These are phyloP conservation scores for Fusarium pseudonygamai DNA, from an alignment of 2,329 filamentous ascomycete genomes.

Conservation along the genomic window DNA sequence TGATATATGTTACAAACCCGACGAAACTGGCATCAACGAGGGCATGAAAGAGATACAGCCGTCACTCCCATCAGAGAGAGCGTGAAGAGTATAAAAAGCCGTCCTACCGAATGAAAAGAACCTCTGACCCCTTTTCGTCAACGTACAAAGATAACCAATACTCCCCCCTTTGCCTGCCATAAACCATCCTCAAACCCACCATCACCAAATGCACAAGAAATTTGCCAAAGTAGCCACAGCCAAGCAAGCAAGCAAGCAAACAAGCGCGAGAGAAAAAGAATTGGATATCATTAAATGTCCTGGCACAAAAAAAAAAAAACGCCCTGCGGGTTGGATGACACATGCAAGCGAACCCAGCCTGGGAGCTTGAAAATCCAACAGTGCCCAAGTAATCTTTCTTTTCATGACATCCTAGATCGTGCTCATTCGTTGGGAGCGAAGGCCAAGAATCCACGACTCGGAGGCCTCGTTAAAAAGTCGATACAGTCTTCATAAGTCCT, in stretches of 20 bases:
- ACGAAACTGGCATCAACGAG: not conserved
- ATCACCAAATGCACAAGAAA: slow-evolving; percentile 15
- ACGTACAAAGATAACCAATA: slow-evolving; percentile 37
- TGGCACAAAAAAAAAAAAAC: slow-evolving; percentile 43
- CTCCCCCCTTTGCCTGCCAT: slow-evolving; percentile 15
- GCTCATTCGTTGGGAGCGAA: slow-evolving; percentile 18
- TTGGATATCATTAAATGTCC: slow-evolving; percentile 48
- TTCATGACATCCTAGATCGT: slow-evolving; percentile 28
- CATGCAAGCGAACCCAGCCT: slow-evolving; percentile 33
- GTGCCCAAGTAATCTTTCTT: slow-evolving; percentile 35
- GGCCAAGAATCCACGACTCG: slow-evolving; percentile 16
- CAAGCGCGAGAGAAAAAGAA: slow-evolving; percentile 33
- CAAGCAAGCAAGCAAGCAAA: not conserved
- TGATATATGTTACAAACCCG: slow-evolving; percentile 7
- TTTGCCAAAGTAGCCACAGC: slow-evolving; percentile 7
- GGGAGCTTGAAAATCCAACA: slow-evolving; percentile 32
- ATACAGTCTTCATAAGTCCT: slow-evolving; percentile 12
- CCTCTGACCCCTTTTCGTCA: slow-evolving; percentile 18
- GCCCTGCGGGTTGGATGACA: slow-evolving; percentile 34
- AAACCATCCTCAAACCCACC: not conserved
- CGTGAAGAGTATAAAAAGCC: slow-evolving; percentile 1
- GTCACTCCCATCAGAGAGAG: slow-evolving; percentile 10
- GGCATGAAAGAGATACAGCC: slow-evolving; percentile 13
- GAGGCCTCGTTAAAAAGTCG: slow-evolving; percentile 11
- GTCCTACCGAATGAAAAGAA: slow-evolving; percentile 13